Evolutionary conservation across 2,329 filamentous ascomycete species (phyloP), one percentile per base, ranked within the genome.

Genomic region (Phaeosphaeriaceae sp.): DNA sequence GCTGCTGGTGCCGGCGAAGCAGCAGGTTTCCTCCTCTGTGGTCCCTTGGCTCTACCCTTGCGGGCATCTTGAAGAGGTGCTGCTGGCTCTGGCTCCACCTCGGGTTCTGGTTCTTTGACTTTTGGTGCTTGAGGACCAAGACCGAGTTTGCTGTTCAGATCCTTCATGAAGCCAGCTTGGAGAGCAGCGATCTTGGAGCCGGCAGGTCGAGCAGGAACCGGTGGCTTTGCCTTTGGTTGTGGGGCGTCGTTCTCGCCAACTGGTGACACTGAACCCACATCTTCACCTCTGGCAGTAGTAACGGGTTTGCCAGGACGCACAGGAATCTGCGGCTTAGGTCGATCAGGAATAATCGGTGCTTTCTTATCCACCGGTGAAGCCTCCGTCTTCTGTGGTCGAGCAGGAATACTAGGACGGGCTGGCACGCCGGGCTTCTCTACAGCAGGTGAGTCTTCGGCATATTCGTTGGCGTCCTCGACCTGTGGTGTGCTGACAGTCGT

Each of bases 131-230:
- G 87, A n/a, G 92, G 93, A 1, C 94, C 94, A 29, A 96, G 77
- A 67, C 91, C 87, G 21, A 99, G 79, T 40, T 92, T 88, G 63
- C 91, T 92, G 74, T 97, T 96, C 34, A 99, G 78, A 67, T 97
- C 93, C 36, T 87, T 92, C 82, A 99, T 86, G 73, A 99, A 97
- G 3, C 90, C 91, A 30, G 90, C 90, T 74, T 96, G 92, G 26
- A 99, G 78, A 18, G 90, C 89, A 13, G 92, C 91, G 70, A 99
- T 95, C 78, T 97, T 97, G 63, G 86, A 84, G 8, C 90, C 90
- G 35, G 82, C 81, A 2, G 92, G 90, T 37, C 91, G 85, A 12
- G 87, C 83, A 9, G 94, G 92, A 2, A 97, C 83, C 0, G 86
- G 83, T 4, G 94, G 92, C 70, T 97, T 97, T n/a, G 84, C 74